A percentile compares a stretch with the other conserved stretches of the same genome.
phyloP scores from a whole-genome alignment of 768 basidiomycete species.

The Mycena albidolilacea region DNA sequence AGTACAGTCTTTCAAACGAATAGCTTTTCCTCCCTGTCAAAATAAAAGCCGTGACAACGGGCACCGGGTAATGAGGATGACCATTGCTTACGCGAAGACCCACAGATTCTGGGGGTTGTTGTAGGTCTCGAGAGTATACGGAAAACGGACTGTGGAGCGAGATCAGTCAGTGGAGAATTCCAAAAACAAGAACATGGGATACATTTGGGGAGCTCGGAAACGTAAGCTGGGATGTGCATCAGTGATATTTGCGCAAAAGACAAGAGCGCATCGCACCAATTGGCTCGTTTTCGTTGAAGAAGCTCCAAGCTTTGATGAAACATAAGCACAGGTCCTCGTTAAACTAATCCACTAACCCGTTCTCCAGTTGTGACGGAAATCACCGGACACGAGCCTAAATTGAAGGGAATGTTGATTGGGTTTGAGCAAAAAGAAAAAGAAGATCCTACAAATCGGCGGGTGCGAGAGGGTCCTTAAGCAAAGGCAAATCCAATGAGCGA shows the following conservation, averaged over 20 bases:
- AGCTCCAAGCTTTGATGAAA: constrained; percentile 59
- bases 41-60: neutral
- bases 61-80: neutral
- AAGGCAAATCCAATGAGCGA: neutral
- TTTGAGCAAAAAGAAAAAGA: neutral
- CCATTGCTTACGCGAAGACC: constrained; percentile 54
- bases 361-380: constrained; percentile 66
- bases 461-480: constrained; percentile 56
- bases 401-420: neutral
- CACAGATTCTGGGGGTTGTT: constrained; percentile 75
- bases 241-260: constrained; percentile 5
- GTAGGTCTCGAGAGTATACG: constrained; percentile 74
- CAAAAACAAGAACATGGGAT: constrained; percentile 24
- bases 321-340: neutral
- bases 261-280: constrained; percentile 50
- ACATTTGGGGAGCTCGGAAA: constrained; percentile 58
- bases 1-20: neutral
- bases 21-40: neutral
- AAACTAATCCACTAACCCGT: constrained; percentile 50
- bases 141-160: constrained; percentile 63
- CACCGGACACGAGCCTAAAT: constrained; percentile 57
- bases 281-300: constrained; percentile 55
- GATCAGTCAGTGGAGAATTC: neutral
- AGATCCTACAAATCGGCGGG: constrained; percentile 59
- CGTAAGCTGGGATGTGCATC: constrained; percentile 52